Evolutionary conservation across 495 filamentous ascomycete species (phyloP).

Genomic region (Aspergillus kassunensis): DNA sequence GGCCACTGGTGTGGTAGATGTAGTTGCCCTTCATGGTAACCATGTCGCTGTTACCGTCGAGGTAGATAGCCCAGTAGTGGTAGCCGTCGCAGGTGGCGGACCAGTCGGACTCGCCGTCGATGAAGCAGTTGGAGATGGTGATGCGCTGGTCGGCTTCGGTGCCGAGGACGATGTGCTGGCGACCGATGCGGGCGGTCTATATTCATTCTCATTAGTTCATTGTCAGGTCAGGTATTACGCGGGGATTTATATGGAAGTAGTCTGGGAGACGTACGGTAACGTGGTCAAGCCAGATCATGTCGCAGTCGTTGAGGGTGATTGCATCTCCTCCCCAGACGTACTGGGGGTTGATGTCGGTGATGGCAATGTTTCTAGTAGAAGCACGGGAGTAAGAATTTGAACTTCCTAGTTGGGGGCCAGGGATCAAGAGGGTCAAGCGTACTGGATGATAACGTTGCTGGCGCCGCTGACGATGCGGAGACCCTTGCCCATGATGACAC

Average conservation of each 20-base stretch:
- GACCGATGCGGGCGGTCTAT: conserved; percentile 41
- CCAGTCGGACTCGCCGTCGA: conserved; percentile 37
- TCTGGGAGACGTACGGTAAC: conserved; percentile 39
- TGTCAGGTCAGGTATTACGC: too few species aligned
- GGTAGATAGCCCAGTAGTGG: conserved; percentile 46
- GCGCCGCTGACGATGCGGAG: conserved; percentile 42
- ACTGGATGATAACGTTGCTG: conserved; percentile 47
- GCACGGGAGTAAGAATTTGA: background rate
- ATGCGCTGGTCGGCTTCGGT: conserved; percentile 37
- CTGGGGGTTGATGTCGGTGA: conserved; percentile 46
- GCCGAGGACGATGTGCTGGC: conserved; percentile 45
- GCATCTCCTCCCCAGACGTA: conserved; percentile 51
- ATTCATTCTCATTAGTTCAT: too few species aligned
- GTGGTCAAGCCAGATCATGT: conserved; percentile 48
- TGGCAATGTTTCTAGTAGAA: conserved; percentile 39
- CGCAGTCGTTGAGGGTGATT: conserved; percentile 39
- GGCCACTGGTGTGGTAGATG: conserved; percentile 44
- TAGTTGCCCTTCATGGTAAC: conserved; percentile 47
- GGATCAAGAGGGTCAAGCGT: background rate
- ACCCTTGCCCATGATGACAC: conserved; percentile 43
- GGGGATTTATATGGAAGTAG: too few species aligned
- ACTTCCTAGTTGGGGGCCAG: background rate
- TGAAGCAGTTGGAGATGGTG: conserved; percentile 44
- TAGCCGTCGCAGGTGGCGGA: conserved; percentile 44
- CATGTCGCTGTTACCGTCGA: conserved; percentile 37